phyloP scores from a whole-genome alignment of 805 yeast genomes.

The Candida railenensis region DNA sequence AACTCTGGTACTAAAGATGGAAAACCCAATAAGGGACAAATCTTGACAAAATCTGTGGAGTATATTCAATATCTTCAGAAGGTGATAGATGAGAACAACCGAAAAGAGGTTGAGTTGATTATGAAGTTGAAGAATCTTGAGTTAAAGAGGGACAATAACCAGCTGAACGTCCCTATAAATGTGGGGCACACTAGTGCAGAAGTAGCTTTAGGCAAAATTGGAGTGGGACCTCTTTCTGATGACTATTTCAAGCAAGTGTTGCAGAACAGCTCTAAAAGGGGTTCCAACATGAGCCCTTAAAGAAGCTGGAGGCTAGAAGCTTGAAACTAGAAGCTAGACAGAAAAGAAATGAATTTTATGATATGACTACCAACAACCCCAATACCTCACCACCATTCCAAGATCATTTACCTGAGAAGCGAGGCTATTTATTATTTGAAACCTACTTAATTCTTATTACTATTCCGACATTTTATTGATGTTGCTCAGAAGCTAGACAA shows the following conservation, averaged over 20 bases:
- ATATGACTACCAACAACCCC: too few species aligned
- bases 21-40: slow-evolving; percentile 83
- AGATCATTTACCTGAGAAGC: not conserved
- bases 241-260: slow-evolving; percentile 27
- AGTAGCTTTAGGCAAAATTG: slow-evolving; percentile 68
- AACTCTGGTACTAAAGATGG: slow-evolving; percentile 73
- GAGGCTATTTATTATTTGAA: not conserved
- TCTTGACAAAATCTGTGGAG: slow-evolving; percentile 71
- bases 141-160: slow-evolving; percentile 37
- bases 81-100: slow-evolving; percentile 72
- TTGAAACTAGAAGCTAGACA: not conserved
- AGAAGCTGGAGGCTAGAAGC: not conserved
- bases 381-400: too few species aligned
- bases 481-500: too few species aligned
- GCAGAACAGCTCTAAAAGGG: slow-evolving; percentile 17
- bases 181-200: slow-evolving; percentile 75
- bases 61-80: slow-evolving; percentile 67
- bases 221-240: slow-evolving; percentile 76
- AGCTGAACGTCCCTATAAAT: slow-evolving; percentile 40
- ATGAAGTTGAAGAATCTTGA: slow-evolving; percentile 57
- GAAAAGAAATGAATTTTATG: too few species aligned
- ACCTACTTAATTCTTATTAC: not conserved
- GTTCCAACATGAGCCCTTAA: slow-evolving; percentile 13
- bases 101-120: slow-evolving; percentile 73
- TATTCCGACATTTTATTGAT: too few species aligned